phyloP scores from a whole-genome alignment of 129 eudicot genomes.

The Artemisia tridentata region DNA sequence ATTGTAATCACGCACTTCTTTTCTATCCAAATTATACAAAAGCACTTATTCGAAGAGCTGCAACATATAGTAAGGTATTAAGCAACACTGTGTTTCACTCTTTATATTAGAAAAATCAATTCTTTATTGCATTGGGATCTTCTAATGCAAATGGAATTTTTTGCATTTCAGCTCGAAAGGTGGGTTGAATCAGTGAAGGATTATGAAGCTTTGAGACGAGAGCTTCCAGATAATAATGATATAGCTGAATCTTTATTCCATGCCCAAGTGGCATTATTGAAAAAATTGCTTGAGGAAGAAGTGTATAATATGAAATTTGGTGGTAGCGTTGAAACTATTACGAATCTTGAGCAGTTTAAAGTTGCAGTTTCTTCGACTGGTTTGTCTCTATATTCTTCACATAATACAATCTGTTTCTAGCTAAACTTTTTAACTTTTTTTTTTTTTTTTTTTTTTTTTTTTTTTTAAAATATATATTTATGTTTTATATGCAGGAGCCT shows the following conservation, averaged over 20 bases:
- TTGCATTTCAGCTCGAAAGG: conserved; percentile 61
- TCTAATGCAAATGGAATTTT: not conserved
- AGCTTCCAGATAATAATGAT: conserved; percentile 60
- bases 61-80: conserved; percentile 76
- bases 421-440: conserved; percentile 1
- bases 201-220: conserved; percentile 68
- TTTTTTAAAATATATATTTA: too few species aligned
- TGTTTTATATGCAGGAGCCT: conserved; percentile 74
- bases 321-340: conserved; percentile 76
- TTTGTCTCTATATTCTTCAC: conserved; percentile 25
- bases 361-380: conserved; percentile 78
- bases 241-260: conserved; percentile 87
- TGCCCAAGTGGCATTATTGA: conserved; percentile 72
- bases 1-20: conserved; percentile 85
- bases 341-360: conserved; percentile 70
- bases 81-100: not conserved
- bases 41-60: conserved; percentile 89
- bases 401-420: not conserved
- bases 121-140: not conserved
- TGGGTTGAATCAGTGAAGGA: conserved; percentile 94
- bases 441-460: too few species aligned
- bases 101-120: not conserved
- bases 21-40: conserved; percentile 72
- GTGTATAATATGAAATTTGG: conserved; percentile 83
- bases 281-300: conserved; percentile 78